Base-by-base conservation (phyloP, 2,329 filamentous ascomycete species). In the Tolypocladium ovalisporum region DNA sequence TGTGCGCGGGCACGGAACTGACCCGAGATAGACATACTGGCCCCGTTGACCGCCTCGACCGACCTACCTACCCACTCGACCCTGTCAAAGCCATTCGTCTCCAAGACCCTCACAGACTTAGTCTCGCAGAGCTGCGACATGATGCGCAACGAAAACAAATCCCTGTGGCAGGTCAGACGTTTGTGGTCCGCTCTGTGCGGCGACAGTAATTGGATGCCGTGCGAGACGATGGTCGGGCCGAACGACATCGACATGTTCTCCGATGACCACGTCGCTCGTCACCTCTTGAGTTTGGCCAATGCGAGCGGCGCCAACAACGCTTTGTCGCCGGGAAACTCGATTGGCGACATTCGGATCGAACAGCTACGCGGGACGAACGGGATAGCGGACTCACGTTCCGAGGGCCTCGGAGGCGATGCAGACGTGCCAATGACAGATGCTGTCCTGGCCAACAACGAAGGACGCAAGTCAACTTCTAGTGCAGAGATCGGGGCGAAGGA, bases 61-160 rank as follows among this genome's bases (percentile, higher is more conserved):
- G 88, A 92, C 59, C 77, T 95, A 19, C 81, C 88, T 17, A 80
- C 79, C 57, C 89, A 94, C 68, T 86, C 88, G 55, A 87, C 87
- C 29, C 76, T 92, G 44, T 89, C 87, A 59, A 79, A 84, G 63
- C 85, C 89, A 0, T 94, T 90, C 68, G 86, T 80, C 17, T 89
- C 87, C 54, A 85, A 83, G 62, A 88, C 87, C 13, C 78, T 94
- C 22, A 85, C 83, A 54, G 82, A 89, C 61, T 80, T 95, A 57
- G 83, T 86, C 22, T 77, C 78, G 51, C 85, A 92, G 71, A 86
- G 84, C 56, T 81, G 83, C 62, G 79, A 82, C 57, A 86, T 89
- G 63, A 83, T 90, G 76, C 84, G 89, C 58, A 87, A 87, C 66
- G 90, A 94, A 68, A 88, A 88, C 61, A 76, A 77, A 32, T 84